Evolutionary conservation across 148 eudicot genomes (phyloP).

Genomic region (Rhododendron mucronatum): DNA sequence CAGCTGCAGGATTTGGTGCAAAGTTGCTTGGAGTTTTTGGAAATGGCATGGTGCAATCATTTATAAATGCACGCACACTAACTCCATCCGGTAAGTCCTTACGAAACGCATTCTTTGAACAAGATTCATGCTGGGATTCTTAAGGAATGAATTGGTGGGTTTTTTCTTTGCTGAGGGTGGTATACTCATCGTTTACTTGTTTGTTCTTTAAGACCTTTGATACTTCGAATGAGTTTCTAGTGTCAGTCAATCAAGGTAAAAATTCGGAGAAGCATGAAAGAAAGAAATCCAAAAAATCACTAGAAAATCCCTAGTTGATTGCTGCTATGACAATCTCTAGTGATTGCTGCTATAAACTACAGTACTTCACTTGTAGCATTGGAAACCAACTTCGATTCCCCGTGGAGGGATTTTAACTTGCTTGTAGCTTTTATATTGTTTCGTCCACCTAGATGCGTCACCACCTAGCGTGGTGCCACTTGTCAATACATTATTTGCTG

Average conservation of each 20-base stretch:
- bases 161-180: background rate
- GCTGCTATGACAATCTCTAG: background rate
- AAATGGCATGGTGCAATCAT: slow-evolving; percentile 97
- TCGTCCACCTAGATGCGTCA: background rate
- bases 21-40: slow-evolving; percentile 92
- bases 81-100: slow-evolving; percentile 49
- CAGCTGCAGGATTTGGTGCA: slow-evolving; percentile 99
- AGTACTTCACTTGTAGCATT: background rate
- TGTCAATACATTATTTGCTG: background rate
- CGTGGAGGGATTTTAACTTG: background rate
- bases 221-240: background rate
- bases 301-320: background rate
- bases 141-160: background rate
- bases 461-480: background rate
- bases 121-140: background rate
- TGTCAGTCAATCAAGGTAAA: background rate
- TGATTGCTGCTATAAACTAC: background rate
- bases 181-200: background rate
- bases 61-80: slow-evolving; percentile 83
- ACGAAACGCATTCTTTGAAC: background rate
- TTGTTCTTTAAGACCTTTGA: slow-evolving; percentile 2
- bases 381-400: background rate
- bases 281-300: background rate
- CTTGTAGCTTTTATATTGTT: background rate
- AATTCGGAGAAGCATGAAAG: background rate